Evolutionary conservation across 2,329 filamentous ascomycete genomes (phyloP), one percentile per base, ranked within the genome.

Genomic region (Alternaria incomplexa): DNA sequence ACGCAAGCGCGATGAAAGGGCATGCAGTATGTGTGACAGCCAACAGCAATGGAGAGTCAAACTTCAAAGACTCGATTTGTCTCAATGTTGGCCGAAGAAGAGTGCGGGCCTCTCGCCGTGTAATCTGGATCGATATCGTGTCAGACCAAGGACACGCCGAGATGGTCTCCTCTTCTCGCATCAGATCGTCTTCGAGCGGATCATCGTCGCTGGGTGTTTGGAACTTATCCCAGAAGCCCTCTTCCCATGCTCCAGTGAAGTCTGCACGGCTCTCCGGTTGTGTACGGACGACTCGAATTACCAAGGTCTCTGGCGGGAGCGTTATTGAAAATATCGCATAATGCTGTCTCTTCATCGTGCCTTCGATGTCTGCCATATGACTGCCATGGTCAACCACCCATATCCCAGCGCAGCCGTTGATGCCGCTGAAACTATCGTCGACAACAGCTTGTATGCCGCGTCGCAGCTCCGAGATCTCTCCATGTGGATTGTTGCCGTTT

Each of bases 381-480:
- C 66, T 71, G 25, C 72, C 73, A 48, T 75, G 55, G 50, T 77
- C 72, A 3, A 83, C 45, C 2, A 79, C 67, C 81, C 81, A 84
- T 0, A 82, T 47, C 12, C 77, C 74, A 7, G 74, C 78, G 51
- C 73, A 75, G 7, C 77, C 78, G 36, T 68, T 69, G 56, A 80
- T 70, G 6, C 69, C 71, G n/a, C 73, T 74, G 26, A 73, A 72
- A 47, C 62, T 70, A 40, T 71, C 65, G 40, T 77, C 74, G 1
- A 77, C 68, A 12, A 78, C 53, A 10, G 81, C 82, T 51, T 83
- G 79, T 15, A 83, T 46, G 4, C 83, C 83, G 36, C 65, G 56
- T 40, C 83, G 70, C 17, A 85, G 68, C 64, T 85, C 83, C 1
- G 82, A 80, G 2, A 85, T 70, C 5, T 78, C 63, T 11, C 83